Conservation (phyloP, 1,284 basidiomycete genomes). For the Pyrrhoderma noxium region DNA sequence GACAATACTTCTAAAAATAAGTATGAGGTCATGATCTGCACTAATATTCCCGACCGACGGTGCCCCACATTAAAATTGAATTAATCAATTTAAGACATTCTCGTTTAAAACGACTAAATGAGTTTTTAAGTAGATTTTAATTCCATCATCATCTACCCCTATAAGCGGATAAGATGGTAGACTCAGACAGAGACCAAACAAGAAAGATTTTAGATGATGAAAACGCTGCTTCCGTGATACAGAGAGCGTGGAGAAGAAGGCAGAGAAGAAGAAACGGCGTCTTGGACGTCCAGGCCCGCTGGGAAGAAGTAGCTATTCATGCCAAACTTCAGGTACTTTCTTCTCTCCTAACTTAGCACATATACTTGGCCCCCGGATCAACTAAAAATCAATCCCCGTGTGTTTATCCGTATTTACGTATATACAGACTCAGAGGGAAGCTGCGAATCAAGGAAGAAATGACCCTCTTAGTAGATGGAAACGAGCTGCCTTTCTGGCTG, state of each 20-base stretch:
- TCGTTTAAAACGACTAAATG: too few relatives aligned
- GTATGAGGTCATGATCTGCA: too few relatives aligned
- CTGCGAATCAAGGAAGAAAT: constrained; percentile 38
- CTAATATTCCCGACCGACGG: too few relatives aligned
- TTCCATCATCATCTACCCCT: too few relatives aligned
- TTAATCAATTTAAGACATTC: too few relatives aligned
- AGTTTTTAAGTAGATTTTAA: too few relatives aligned
- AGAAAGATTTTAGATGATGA: neutral
- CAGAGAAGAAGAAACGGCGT: constrained; percentile 19
- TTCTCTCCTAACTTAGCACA: constrained; percentile 8
- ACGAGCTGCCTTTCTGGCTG: constrained; percentile 37
- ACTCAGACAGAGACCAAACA: neutral
- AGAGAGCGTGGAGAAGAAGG: constrained; percentile 28
- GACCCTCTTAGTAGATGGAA: constrained; percentile 39
- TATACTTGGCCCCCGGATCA: constrained; percentile 1
- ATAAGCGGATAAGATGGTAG: too few relatives aligned
- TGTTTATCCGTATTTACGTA: too few relatives aligned
- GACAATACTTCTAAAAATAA: neutral
- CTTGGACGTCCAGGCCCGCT: constrained; percentile 33
- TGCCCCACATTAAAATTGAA: too few relatives aligned
- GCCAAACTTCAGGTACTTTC: constrained; percentile 34
- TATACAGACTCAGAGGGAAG: constrained; percentile 33
- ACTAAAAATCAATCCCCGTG: constrained; percentile 1
- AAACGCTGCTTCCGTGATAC: constrained; percentile 26
- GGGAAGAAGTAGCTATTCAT: constrained; percentile 37